Evolutionary conservation across 108 stramenopile genomes (phyloP).

Genomic region (Nitzschia inconspicua): DNA sequence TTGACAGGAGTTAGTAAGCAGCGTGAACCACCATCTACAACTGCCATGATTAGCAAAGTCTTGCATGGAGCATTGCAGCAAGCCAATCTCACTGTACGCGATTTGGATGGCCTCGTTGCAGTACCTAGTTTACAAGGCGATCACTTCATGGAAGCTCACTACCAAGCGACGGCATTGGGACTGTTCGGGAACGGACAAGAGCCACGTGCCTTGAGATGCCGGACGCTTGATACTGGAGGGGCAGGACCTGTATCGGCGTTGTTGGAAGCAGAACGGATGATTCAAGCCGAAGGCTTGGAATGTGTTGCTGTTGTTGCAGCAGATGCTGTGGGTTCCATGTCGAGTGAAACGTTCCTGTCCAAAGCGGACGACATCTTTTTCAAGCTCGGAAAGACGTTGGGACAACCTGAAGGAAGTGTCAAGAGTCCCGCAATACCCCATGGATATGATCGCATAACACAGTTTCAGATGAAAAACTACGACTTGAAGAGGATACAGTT

Average conservation of each 20-base stretch:
- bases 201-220: constrained; percentile 2
- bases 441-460: constrained; percentile 37
- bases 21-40: not conserved
- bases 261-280: constrained; percentile 38
- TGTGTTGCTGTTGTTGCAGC: constrained; percentile 40
- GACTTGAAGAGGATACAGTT: constrained; percentile 41
- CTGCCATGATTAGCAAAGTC: constrained; percentile 31
- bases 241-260: constrained; percentile 42
- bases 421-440: constrained; percentile 29
- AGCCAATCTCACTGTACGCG: constrained; percentile 12
- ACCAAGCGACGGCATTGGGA: constrained; percentile 34
- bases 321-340: constrained; percentile 34
- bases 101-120: constrained; percentile 40
- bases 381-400: constrained; percentile 1
- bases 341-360: constrained; percentile 18
- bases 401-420: not conserved
- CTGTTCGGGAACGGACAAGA: constrained; percentile 3
- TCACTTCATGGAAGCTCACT: constrained; percentile 50
- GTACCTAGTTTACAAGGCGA: constrained; percentile 31
- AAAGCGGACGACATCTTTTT: constrained; percentile 30
- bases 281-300: constrained; percentile 25
- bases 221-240: constrained; percentile 43
- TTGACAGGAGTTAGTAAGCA: not conserved
- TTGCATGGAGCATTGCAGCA: constrained; percentile 16
- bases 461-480: constrained; percentile 26